Evolutionary conservation across 495 filamentous ascomycete species (phyloP).

Genomic region (Penicillium lividum): DNA sequence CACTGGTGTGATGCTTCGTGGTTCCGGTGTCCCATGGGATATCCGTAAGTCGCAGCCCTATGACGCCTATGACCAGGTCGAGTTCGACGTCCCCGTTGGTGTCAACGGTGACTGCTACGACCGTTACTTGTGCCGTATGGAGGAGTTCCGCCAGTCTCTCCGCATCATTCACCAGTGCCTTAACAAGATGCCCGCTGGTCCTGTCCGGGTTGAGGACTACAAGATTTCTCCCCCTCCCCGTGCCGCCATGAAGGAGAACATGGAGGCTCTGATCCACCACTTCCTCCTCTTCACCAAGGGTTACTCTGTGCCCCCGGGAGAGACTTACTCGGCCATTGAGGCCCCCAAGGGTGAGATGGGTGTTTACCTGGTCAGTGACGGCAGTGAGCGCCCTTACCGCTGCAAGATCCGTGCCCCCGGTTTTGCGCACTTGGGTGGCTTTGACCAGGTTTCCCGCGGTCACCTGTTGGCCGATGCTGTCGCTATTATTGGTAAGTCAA

Average conservation of each 20-base stretch:
- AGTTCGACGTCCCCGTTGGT: constrained; percentile 97
- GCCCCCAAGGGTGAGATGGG: constrained; percentile 99
- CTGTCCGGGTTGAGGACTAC: constrained; percentile 95
- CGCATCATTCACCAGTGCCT: constrained; percentile 98
- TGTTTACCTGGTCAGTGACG: constrained; percentile 95
- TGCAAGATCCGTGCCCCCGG: constrained; percentile 97
- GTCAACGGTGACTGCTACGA: constrained; percentile 99
- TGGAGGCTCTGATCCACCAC: constrained; percentile 99
- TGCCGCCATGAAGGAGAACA: constrained; percentile 99
- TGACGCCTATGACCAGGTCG: constrained; percentile 95
- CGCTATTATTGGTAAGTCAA: constrained; percentile 74
- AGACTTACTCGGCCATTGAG: constrained; percentile 97
- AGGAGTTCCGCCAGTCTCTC: constrained; percentile 97
- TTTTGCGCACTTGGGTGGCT: constrained; percentile 92
- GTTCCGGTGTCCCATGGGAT: constrained; percentile 97
- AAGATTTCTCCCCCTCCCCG: constrained; percentile 96
- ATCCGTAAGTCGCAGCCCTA: constrained; percentile 94
- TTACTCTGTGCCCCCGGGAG: constrained; percentile 94
- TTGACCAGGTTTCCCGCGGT: constrained; percentile 88
- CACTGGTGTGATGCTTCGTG: constrained; percentile 96
- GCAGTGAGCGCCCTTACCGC: constrained; percentile 92
- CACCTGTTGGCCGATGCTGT: constrained; percentile 97
- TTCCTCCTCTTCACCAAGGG: constrained; percentile 98
- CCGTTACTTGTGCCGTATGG: constrained; percentile 98
- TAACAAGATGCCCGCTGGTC: constrained; percentile 97